These are phyloP conservation scores for Geum urbanum DNA, from an alignment of 306 rosid species.

Conservation along the genomic window DNA sequence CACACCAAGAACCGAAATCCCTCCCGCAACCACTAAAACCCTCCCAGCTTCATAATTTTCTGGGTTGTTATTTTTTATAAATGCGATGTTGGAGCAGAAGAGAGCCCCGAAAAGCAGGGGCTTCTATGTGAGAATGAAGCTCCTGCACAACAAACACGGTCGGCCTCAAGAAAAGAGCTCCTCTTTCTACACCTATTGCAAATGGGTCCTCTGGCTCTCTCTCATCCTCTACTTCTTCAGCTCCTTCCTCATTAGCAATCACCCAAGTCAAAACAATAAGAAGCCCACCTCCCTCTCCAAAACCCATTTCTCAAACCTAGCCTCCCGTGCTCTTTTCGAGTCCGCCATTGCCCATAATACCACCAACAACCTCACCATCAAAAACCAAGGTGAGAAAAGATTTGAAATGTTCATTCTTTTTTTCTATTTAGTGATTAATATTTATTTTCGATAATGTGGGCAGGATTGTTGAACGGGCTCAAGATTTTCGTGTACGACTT, in stretches of 20 bases:
- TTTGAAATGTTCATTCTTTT: neutral
- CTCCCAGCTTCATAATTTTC: neutral
- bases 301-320: slow-evolving; percentile 32
- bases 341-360: slow-evolving; percentile 21
- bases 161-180: slow-evolving; percentile 53
- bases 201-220: slow-evolving; percentile 80
- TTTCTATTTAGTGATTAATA: no score
- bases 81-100: slow-evolving; percentile 47
- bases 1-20: slow-evolving; percentile 63
- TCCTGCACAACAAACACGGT: slow-evolving; percentile 48
- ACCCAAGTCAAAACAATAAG: slow-evolving; percentile 8
- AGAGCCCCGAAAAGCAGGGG: slow-evolving; percentile 42
- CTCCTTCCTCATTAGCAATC: slow-evolving; percentile 58
- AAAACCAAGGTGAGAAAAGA: slow-evolving; percentile 28
- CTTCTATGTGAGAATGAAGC: slow-evolving; percentile 73
- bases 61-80: slow-evolving; percentile 18
- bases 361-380: neutral
- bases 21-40: slow-evolving; percentile 39
- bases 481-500: slow-evolving; percentile 72
- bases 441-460: no score
- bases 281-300: slow-evolving; percentile 21
- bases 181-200: slow-evolving; percentile 47
- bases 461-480: slow-evolving; percentile 40
- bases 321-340: slow-evolving; percentile 54
- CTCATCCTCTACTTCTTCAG: slow-evolving; percentile 68